phyloP scores from a whole-genome alignment of 106 monocot species.

The Acorus gramineus region DNA sequence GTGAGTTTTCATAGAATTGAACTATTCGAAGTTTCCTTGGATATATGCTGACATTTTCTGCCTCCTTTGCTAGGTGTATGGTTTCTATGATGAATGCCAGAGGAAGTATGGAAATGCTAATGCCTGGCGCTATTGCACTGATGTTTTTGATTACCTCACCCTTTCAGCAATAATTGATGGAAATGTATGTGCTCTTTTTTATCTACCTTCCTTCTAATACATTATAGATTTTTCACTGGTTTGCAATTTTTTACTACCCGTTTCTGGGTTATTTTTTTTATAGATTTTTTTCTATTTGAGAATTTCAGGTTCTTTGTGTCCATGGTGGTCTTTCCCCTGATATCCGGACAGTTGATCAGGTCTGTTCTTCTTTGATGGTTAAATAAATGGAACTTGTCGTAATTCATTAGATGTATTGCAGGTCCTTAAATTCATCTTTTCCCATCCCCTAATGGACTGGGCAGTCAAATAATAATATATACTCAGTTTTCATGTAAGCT shows the following conservation, averaged over 20 bases:
- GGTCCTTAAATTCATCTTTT: too few species aligned
- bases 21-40: too few species aligned
- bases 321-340: conserved; percentile 98
- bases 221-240: background rate
- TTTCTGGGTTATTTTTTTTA: background rate
- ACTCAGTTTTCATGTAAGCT: background rate
- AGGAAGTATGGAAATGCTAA: conserved; percentile 99
- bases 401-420: too few species aligned
- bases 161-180: conserved; percentile 97
- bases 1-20: too few species aligned
- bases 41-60: too few species aligned
- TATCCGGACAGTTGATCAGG: conserved; percentile 93
- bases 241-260: background rate
- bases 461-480: background rate
- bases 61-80: conserved; percentile 58
- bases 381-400: too few species aligned
- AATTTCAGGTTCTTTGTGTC: conserved; percentile 85
- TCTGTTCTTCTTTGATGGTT: conserved; percentile 7
- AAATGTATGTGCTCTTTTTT: conserved; percentile 44
- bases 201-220: background rate
- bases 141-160: conserved; percentile 97
- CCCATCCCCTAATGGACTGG: background rate
- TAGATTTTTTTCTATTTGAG: too few species aligned
- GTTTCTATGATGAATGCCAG: conserved; percentile 98
- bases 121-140: conserved; percentile 97